phyloP scores from a whole-genome alignment of 2,329 filamentous ascomycete genomes.

The Talaromyces sp. region DNA sequence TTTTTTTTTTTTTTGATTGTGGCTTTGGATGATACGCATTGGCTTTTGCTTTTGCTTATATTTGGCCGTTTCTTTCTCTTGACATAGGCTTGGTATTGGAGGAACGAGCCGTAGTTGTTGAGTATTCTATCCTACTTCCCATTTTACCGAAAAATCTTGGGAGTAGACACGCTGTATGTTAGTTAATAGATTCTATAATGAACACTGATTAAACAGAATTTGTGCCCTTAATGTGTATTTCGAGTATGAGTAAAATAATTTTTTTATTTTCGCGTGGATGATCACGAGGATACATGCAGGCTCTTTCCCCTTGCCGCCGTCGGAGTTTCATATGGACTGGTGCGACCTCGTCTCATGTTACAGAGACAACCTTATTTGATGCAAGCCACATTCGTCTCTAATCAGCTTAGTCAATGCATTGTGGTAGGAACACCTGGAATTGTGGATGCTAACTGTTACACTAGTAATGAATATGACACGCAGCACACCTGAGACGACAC shows the following conservation, averaged over 20 bases:
- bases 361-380: neutral
- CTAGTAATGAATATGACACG: neutral
- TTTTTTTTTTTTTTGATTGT: neutral
- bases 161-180: conserved; percentile 8
- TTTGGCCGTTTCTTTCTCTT: neutral
- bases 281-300: neutral
- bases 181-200: conserved; percentile 12
- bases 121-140: neutral
- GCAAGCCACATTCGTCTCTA: neutral
- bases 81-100: neutral
- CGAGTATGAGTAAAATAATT: neutral
- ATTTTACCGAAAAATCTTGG: neutral
- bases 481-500: neutral
- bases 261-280: neutral
- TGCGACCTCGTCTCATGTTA: neutral
- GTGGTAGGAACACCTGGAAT: neutral
- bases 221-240: neutral
- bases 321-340: neutral
- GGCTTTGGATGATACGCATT: neutral
- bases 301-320: neutral
- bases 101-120: neutral
- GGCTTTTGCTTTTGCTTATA: conserved; percentile 3
- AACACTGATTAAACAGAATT: neutral
- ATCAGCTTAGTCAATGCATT: neutral
- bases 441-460: neutral